These are phyloP conservation scores for Nemania bipapillata DNA, from an alignment of 2,329 filamentous ascomycete genomes.

Conservation along the genomic window DNA sequence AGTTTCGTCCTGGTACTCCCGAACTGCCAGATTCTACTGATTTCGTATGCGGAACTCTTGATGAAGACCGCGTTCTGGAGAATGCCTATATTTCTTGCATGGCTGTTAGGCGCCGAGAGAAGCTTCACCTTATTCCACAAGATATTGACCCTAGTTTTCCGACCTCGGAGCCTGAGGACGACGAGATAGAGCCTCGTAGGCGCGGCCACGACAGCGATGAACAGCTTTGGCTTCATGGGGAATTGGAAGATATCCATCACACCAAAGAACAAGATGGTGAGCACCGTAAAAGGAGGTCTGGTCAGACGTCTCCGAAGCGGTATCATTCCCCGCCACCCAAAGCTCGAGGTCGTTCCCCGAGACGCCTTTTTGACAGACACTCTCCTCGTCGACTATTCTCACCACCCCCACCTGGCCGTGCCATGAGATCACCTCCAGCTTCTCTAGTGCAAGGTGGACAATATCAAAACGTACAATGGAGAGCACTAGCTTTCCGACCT, in stretches of 20 bases:
- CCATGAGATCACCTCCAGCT: slow-evolving; percentile 59
- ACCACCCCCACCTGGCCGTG: slow-evolving; percentile 69
- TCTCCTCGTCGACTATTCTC: slow-evolving; percentile 78
- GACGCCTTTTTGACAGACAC: slow-evolving; percentile 70
- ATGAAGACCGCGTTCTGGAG: slow-evolving; percentile 94
- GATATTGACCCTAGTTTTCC: slow-evolving; percentile 98
- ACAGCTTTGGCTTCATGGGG: slow-evolving; percentile 75
- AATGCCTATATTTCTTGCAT: slow-evolving; percentile 89
- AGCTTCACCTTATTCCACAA: slow-evolving; percentile 86
- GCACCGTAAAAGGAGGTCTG: slow-evolving; percentile 62
- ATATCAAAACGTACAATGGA: slow-evolving; percentile 54
- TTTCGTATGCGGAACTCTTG: slow-evolving; percentile 97
- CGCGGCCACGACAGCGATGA: slow-evolving; percentile 72
- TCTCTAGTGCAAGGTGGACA: slow-evolving; percentile 44
- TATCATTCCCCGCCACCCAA: slow-evolving; percentile 64
- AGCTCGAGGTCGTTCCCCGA: slow-evolving; percentile 64
- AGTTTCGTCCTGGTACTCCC: slow-evolving; percentile 74
- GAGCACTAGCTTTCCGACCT: slow-evolving; percentile 67
- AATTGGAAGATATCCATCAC: slow-evolving; percentile 73
- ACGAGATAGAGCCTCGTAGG: slow-evolving; percentile 77
- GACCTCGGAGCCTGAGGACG: slow-evolving; percentile 88
- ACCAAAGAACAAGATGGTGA: slow-evolving; percentile 63
- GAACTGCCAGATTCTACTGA: slow-evolving; percentile 97
- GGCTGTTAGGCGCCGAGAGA: slow-evolving; percentile 81
- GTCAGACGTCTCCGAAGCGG: slow-evolving; percentile 69